Conservation (phyloP, 352 stramenopile species). For the Plasmopara halstedii region DNA sequence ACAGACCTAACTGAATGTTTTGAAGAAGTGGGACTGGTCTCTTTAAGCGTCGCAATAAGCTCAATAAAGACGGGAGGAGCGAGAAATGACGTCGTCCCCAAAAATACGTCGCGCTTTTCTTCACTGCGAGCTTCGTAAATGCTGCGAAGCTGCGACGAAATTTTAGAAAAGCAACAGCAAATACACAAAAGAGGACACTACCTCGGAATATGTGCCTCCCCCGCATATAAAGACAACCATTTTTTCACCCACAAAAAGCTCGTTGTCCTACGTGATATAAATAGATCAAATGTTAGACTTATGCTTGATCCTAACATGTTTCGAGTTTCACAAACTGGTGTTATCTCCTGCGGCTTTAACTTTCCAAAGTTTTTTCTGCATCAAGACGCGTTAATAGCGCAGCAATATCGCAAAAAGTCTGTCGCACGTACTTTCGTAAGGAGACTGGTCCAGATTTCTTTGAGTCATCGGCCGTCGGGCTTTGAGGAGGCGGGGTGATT, state of each 20-base stretch:
- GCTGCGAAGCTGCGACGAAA: slow-evolving; percentile 44
- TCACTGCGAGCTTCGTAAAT: slow-evolving; percentile 64
- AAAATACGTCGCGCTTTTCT: slow-evolving; percentile 65
- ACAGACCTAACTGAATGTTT: slow-evolving; percentile 3
- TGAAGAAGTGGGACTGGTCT: slow-evolving; percentile 21
- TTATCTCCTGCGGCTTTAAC: slow-evolving; percentile 13
- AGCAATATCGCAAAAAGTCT: neutral
- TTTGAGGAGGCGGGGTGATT: slow-evolving; percentile 57
- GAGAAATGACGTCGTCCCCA: slow-evolving; percentile 68
- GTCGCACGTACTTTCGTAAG: slow-evolving; percentile 54
- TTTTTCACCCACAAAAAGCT: slow-evolving; percentile 71
- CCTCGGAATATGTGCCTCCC: slow-evolving; percentile 91
- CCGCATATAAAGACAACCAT: slow-evolving; percentile 94
- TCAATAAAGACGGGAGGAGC: slow-evolving; percentile 53
- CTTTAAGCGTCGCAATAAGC: slow-evolving; percentile 51
- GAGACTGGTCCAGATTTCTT: slow-evolving; percentile 61
- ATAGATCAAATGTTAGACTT: neutral
- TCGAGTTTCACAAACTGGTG: slow-evolving; percentile 5
- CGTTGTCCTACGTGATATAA: slow-evolving; percentile 33
- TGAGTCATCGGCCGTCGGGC: slow-evolving; percentile 21
- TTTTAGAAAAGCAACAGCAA: neutral
- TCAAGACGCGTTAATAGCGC: neutral
- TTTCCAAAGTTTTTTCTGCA: slow-evolving; percentile 36
- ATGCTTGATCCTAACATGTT: neutral
- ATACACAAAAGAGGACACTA: slow-evolving; percentile 23